phyloP scores from a whole-genome alignment of 1,139 yeast species.

The Taiozyma sp. region DNA sequence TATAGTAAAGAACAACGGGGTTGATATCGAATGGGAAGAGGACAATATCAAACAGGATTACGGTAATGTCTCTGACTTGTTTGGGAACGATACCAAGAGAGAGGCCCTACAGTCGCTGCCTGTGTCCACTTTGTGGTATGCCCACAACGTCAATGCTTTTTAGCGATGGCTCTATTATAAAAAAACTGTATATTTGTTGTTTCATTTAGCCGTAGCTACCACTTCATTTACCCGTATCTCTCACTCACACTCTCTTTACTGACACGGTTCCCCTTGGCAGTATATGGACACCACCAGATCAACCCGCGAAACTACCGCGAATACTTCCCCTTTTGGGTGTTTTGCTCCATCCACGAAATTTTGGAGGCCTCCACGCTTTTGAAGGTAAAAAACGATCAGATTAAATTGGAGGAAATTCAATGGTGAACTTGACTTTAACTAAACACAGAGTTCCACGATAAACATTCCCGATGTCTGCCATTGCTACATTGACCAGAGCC shows the following conservation, averaged over 20 bases:
- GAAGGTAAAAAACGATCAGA: background rate
- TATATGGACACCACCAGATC: background rate
- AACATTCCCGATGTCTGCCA: constrained; percentile 10
- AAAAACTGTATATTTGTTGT: no score
- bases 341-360: background rate
- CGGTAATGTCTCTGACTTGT: constrained; percentile 28
- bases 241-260: background rate
- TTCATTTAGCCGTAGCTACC: background rate
- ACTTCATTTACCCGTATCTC: background rate
- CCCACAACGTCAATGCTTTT: constrained; percentile 14
- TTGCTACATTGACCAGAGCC: constrained; percentile 18
- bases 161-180: background rate
- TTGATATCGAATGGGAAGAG: constrained; percentile 54
- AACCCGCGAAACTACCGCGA: background rate
- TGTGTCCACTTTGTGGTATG: constrained; percentile 25
- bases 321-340: background rate
- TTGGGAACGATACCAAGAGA: constrained; percentile 13
- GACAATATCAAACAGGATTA: constrained; percentile 31
- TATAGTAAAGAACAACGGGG: constrained; percentile 48
- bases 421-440: background rate
- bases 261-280: background rate
- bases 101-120: constrained; percentile 15
- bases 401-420: background rate
- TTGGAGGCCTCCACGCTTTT: background rate
- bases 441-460: no score